phyloP scores from a whole-genome alignment of 768 basidiomycete genomes.

The Kwoniella europaea region DNA sequence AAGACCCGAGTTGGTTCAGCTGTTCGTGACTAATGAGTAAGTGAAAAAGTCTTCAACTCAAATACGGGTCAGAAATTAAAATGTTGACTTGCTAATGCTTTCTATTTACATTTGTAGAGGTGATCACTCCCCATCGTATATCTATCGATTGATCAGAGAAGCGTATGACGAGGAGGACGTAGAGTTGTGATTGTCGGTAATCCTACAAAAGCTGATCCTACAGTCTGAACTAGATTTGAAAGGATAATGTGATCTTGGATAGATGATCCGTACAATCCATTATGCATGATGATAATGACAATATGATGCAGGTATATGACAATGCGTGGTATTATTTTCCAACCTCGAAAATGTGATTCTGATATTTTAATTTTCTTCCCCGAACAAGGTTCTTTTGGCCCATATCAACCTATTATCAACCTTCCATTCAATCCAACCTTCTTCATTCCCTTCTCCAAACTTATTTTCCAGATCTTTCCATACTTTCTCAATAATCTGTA shows the following conservation, averaged over 20 bases:
- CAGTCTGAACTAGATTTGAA: too few species aligned
- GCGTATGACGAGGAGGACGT: conserved; percentile 94
- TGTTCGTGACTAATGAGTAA: conserved; percentile 96
- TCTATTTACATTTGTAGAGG: conserved; percentile 64
- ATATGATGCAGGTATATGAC: conserved; percentile 3
- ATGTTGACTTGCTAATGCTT: background rate
- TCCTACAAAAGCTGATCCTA: too few species aligned
- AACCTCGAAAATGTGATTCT: too few species aligned
- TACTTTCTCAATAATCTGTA: conserved; percentile 28
- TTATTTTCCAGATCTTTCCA: conserved; percentile 45
- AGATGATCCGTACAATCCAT: background rate
- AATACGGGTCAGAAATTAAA: background rate
- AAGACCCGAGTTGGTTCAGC: conserved; percentile 85
- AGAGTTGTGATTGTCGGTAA: conserved; percentile 62
- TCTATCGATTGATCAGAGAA: conserved; percentile 83
- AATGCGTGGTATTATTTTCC: conserved; percentile 2
- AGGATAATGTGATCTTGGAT: too few species aligned
- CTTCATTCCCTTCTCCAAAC: conserved; percentile 45
- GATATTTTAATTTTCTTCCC: background rate
- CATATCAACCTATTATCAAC: conserved; percentile 43
- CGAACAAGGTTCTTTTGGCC: conserved; percentile 26
- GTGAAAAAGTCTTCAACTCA: conserved; percentile 52
- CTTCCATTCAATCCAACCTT: conserved; percentile 49
- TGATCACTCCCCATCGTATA: conserved; percentile 92
- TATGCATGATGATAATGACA: background rate